These are phyloP conservation scores for Salvia splendens DNA, from an alignment of 257 asterid species.

Conservation along the genomic window DNA sequence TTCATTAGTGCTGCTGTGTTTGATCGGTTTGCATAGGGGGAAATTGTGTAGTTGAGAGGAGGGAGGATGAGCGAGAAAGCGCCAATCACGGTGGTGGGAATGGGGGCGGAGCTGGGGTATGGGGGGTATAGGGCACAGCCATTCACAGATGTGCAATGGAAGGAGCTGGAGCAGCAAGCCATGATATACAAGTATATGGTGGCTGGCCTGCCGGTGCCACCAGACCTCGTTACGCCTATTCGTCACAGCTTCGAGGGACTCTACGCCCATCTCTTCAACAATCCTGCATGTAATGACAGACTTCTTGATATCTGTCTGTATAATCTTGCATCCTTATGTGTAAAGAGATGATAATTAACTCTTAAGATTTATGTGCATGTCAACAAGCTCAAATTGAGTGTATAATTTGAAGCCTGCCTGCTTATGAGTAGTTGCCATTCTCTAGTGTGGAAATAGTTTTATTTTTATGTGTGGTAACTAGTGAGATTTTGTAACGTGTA, in stretches of 20 bases:
- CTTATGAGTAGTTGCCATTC: neutral
- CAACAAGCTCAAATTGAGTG: neutral
- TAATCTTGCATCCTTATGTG: neutral
- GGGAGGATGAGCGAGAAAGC: conserved; percentile 60
- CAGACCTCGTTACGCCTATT: conserved; percentile 85
- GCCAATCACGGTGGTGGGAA: conserved; percentile 47
- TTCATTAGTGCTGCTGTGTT: conserved; percentile 30
- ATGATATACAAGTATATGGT: conserved; percentile 87
- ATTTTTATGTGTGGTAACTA: neutral
- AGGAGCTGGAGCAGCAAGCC: conserved; percentile 97
- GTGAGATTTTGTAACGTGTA: neutral
- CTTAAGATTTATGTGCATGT: neutral
- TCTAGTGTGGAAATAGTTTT: no score
- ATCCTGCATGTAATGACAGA: conserved; percentile 58
- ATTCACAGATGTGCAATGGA: conserved; percentile 91
- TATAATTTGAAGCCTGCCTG: conserved; percentile 9
- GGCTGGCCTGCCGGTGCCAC: conserved; percentile 87
- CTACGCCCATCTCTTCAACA: conserved; percentile 73
- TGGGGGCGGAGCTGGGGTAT: conserved; percentile 52
- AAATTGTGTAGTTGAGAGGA: conserved; percentile 15
- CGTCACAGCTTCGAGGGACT: conserved; percentile 84
- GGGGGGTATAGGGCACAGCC: conserved; percentile 75
- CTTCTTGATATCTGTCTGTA: conserved; percentile 9
- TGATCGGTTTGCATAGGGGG: conserved; percentile 18
- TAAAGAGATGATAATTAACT: conserved; percentile 5